Base-by-base conservation (phyloP, 345 rosid species). In the Hirschfeldia incana region DNA sequence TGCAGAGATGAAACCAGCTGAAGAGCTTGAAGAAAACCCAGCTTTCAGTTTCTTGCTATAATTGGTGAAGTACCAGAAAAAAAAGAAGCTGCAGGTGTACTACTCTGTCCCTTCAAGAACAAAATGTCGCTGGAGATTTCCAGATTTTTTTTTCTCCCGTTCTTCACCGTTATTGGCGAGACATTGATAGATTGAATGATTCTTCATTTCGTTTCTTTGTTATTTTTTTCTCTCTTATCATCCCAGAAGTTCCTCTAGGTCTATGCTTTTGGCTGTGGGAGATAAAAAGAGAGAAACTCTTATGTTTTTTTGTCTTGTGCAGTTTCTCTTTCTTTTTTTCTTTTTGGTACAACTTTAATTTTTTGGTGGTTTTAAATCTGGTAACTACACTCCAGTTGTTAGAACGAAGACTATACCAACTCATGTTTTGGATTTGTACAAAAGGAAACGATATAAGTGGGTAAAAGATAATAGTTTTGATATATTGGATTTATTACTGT, bases 1-100 rank as follows among this genome's bases (percentile, higher is more conserved):
- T 75, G 79, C 85, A 36, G 96, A 87, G 37, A 93, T 95, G 76
- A 82, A 85, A 82, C 89, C 98, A 8, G 96, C 97, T 5, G 96
- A 89, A 86, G 96, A 89, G 68, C 96, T 95, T 73, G 73, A 85
- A 64, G 97, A 85, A 83, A 90, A 88, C 80, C 90, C 92, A 30
- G 93, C 96, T 87, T 93, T 94, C 80, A 84, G 90, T 76, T 94
- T 93, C 87, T 91, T 94, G 83, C 82, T 75, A 33, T 80, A 65
- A 75, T 70, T 69, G 67, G 68, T 70, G 44, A 79, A 69, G 67
- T 69, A 62, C 71, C 71, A 33, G 21, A 21, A 21, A 28, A 61
- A 46, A 28, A 61, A 51, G 37, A 74, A 68, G 65, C 28, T 69
- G 60, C 78, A 51, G 65, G 64, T 67, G 57, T 72, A 9, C 9